Conservation (phyloP, 768 basidiomycete genomes). For the Dacryopinax spathularia region DNA sequence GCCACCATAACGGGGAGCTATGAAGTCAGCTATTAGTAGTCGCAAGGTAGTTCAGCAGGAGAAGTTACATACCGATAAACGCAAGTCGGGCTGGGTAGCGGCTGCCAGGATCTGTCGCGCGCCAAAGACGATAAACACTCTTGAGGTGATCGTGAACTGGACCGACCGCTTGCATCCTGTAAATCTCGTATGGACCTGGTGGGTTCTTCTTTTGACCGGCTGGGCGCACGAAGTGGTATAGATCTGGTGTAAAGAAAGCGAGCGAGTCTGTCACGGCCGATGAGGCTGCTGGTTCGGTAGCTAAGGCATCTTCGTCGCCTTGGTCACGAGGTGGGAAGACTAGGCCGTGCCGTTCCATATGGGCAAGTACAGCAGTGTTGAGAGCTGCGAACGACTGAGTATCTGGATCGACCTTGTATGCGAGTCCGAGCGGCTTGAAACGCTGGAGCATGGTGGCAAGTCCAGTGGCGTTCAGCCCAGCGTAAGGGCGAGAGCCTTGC, state of each 20-base stretch:
- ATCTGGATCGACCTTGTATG: background rate
- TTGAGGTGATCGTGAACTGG: no score
- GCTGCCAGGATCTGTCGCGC: no score
- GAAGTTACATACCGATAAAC: background rate
- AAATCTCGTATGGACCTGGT: no score
- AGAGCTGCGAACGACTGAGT: background rate
- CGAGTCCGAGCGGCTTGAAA: background rate
- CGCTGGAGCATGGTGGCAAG: background rate
- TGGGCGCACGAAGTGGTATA: no score
- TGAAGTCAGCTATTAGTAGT: background rate
- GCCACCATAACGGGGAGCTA: background rate
- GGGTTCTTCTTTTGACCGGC: no score
- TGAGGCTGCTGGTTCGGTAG: no score
- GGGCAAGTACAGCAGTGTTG: background rate
- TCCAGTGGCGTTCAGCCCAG: background rate
- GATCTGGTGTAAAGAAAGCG: no score
- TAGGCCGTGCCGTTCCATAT: background rate
- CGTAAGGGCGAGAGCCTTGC: background rate
- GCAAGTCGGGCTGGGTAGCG: background rate
- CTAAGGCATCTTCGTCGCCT: background rate
- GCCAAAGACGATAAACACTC: no score
- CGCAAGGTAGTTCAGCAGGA: background rate
- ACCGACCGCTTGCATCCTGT: no score
- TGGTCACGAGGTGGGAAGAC: background rate
- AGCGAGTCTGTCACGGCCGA: no score